Evolutionary conservation across 257 asterid genomes (phyloP).

Genomic region (Rauvolfia tetraphylla): DNA sequence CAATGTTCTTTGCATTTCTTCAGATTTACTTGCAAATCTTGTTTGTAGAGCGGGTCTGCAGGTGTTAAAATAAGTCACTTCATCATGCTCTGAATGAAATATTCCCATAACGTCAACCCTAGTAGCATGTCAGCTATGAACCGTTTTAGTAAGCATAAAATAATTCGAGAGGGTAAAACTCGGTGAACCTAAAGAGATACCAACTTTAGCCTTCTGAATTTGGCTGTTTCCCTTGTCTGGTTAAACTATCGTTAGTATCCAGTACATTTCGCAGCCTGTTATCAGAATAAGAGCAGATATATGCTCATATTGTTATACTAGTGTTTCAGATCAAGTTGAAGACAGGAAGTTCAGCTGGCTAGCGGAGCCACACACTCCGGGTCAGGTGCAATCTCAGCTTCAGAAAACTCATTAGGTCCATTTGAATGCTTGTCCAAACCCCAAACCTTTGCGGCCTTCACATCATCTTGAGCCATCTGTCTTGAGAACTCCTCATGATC

Average conservation of each 20-base stretch:
- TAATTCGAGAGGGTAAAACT: background rate
- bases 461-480: slow-evolving; percentile 78
- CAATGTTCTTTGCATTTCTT: background rate
- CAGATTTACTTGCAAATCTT: no score
- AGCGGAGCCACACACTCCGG: slow-evolving; percentile 46
- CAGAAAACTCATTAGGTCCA: slow-evolving; percentile 31
- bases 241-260: slow-evolving; percentile 9
- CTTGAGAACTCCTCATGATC: slow-evolving; percentile 86
- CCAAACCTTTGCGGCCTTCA: slow-evolving; percentile 68
- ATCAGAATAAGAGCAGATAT: slow-evolving; percentile 2
- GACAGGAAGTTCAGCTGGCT: slow-evolving; percentile 23
- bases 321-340: background rate
- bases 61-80: background rate
- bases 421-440: slow-evolving; percentile 50
- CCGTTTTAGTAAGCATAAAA: background rate
- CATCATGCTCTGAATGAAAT: background rate
- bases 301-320: background rate
- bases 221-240: background rate
- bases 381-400: slow-evolving; percentile 63
- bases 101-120: background rate
- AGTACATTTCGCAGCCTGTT: background rate
- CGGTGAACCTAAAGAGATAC: background rate
- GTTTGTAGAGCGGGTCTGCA: background rate
- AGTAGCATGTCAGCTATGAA: background rate
- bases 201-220: background rate